Evolutionary conservation across 352 stramenopile species (phyloP), one percentile per base, ranked within the genome.

Genomic region (Globisporangium spinosum): DNA sequence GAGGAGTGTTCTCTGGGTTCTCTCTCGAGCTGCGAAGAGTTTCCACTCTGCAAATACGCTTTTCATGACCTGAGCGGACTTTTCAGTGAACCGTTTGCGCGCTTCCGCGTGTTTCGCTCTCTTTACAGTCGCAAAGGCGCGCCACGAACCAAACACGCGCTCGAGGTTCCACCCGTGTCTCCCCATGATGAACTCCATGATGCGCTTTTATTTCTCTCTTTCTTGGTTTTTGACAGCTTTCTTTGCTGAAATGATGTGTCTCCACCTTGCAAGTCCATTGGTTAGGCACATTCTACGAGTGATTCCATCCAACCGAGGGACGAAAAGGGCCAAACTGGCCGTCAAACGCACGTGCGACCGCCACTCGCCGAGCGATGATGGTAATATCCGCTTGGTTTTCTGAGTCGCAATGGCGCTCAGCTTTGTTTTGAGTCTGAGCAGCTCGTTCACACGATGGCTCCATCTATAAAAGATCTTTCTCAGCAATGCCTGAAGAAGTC

Each of bases 111-210:
- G 69, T 40, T 59, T 55, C 12, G 9, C 23, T 17, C 47, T 53
- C 49, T 69, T 73, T 0, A 40, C 12, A 9, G n/a, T 25, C 7
- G 49, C 34, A 13, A 67, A 7, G 13, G 71, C n/a, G 59, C 74
- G 73, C 79, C 76, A 88, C 0, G 62, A 64, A 8, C 51, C 23
- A 49, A 89, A 82, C 27, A 57, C 73, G 25, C 69, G 70, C 25
- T 73, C 40, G 6, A 83, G 35, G 0, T n/a, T 43, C 40, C 60
- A 67, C 62, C 71, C 60, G 40, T 80, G 55, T 47, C 67, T 82
- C 2, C 45, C 64, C 67, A 80, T 69, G 49, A 86, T 58, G 15
- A 85, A 77, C 55, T 70, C 68, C 54, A 80, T 47, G 22, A 87
- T 58, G 29, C 71, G 73, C 45, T 69, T 71, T 38, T 84, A 72